These are phyloP conservation scores for Spinacia oleracea DNA, from an alignment of 179 eudicot genomes.

Conservation along the genomic window DNA sequence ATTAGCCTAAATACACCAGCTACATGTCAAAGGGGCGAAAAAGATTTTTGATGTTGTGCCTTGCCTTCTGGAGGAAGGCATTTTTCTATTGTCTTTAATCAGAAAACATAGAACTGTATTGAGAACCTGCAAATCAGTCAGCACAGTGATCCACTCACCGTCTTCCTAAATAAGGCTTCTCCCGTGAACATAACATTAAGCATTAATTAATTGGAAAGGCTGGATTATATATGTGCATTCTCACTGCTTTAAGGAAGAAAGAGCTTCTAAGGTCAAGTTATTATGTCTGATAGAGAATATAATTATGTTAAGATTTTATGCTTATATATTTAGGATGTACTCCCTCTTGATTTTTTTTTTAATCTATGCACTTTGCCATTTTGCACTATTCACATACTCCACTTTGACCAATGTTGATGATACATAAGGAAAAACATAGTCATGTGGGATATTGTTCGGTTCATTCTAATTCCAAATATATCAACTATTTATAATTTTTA, in stretches of 20 bases:
- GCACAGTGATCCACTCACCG: background rate
- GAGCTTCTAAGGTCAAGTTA: background rate
- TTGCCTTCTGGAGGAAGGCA: background rate
- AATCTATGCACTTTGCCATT: too few relatives aligned
- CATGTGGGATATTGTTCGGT: too few relatives aligned
- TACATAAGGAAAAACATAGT: too few relatives aligned
- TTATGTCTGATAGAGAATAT: background rate
- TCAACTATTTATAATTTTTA: too few relatives aligned
- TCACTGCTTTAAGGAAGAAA: background rate
- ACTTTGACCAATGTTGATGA: too few relatives aligned
- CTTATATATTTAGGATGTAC: too few relatives aligned
- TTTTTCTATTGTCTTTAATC: background rate
- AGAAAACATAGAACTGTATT: background rate
- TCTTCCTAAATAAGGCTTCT: background rate
- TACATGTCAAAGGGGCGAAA: too few relatives aligned
- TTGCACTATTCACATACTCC: too few relatives aligned
- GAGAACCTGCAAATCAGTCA: background rate
- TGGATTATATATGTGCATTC: background rate
- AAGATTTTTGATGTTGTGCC: background rate
- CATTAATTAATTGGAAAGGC: background rate
- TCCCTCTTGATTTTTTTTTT: too few relatives aligned
- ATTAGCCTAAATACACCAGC: background rate
- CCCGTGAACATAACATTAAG: background rate
- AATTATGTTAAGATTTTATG: too few relatives aligned
- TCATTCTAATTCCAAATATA: too few relatives aligned